Percentiles rank a stretch among this genome's conserved stretches.
Conservation (phyloP, 306 rosid species). For the Ochetophila trinervis region DNA sequence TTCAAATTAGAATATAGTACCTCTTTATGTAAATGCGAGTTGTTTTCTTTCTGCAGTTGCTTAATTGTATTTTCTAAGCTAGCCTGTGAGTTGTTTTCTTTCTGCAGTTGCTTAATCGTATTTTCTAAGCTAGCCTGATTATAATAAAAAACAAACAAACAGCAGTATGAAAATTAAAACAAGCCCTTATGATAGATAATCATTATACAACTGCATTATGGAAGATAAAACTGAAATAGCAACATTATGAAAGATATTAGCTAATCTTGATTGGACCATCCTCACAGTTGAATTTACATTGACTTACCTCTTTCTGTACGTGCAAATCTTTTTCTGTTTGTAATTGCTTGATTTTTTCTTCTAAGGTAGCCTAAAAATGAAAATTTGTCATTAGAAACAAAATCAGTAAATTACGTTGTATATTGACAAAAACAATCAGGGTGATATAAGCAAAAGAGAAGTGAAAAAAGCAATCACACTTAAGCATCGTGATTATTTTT, state of each 20-base stretch:
- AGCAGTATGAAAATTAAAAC: conserved; percentile 1
- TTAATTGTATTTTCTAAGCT: conserved; percentile 38
- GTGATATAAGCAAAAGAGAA: conserved; percentile 1
- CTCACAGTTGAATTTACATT: neutral
- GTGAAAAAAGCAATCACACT: neutral
- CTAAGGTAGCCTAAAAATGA: conserved; percentile 32
- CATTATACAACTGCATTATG: no score
- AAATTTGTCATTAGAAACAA: conserved; percentile 5
- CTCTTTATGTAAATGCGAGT: conserved; percentile 44
- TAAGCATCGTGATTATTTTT: no score
- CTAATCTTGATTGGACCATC: neutral
- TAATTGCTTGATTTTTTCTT: conserved; percentile 33
- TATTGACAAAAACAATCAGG: neutral
- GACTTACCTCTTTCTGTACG: conserved; percentile 37
- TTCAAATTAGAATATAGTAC: conserved; percentile 27
- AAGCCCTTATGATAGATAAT: neutral
- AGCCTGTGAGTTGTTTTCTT: conserved; percentile 44
- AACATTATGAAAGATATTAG: neutral
- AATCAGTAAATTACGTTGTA: conserved; percentile 11
- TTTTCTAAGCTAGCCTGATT: conserved; percentile 50
- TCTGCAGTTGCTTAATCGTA: conserved; percentile 35
- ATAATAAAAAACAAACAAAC: conserved; percentile 9
- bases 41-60: conserved; percentile 40
- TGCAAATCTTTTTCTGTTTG: conserved; percentile 33
- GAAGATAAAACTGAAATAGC: neutral